A percentile compares a stretch with the other conserved stretches of the same genome.
phyloP scores from a whole-genome alignment of 2,329 filamentous ascomycete species.

The Sordariomycetes sp. region DNA sequence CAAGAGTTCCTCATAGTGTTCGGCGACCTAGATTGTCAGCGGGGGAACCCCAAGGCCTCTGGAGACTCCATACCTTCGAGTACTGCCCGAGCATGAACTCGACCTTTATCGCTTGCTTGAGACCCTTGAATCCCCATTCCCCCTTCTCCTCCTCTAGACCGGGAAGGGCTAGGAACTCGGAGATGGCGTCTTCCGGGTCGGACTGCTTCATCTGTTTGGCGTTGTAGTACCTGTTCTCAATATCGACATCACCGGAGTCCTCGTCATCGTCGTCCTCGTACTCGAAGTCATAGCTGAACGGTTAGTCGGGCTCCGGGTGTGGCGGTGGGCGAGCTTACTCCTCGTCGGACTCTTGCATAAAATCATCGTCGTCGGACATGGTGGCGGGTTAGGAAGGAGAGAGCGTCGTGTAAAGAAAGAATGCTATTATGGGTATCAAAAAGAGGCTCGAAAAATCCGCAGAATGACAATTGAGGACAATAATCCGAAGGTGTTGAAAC shows the following conservation, averaged over 20 bases:
- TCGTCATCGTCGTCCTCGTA: slow-evolving; percentile 91
- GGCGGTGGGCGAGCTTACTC: slow-evolving; percentile 23
- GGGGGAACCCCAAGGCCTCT: neutral
- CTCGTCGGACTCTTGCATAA: slow-evolving; percentile 37
- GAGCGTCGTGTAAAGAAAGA: neutral
- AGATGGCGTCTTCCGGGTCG: slow-evolving; percentile 79
- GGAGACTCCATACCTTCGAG: slow-evolving; percentile 52
- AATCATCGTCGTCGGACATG: slow-evolving; percentile 41
- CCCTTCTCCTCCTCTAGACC: slow-evolving; percentile 80
- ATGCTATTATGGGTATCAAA: neutral
- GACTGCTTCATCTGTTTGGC: slow-evolving; percentile 90
- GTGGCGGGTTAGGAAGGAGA: slow-evolving; percentile 7
- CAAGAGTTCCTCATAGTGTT: slow-evolving; percentile 89
- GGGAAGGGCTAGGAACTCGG: slow-evolving; percentile 85
- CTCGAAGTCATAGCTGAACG: slow-evolving; percentile 75
- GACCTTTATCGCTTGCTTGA: slow-evolving; percentile 97
- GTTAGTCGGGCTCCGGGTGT: neutral
- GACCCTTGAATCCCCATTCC: slow-evolving; percentile 96
- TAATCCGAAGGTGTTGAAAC: neutral
- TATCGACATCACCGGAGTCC: slow-evolving; percentile 78
- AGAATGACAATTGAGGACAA: neutral
- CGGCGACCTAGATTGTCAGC: slow-evolving; percentile 54
- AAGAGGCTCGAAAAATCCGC: neutral
- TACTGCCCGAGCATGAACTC: slow-evolving; percentile 91
- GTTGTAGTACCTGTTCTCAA: slow-evolving; percentile 99